Evolutionary conservation across 164 flowering plant species (phyloP).

Genomic region (Stephania japonica): DNA sequence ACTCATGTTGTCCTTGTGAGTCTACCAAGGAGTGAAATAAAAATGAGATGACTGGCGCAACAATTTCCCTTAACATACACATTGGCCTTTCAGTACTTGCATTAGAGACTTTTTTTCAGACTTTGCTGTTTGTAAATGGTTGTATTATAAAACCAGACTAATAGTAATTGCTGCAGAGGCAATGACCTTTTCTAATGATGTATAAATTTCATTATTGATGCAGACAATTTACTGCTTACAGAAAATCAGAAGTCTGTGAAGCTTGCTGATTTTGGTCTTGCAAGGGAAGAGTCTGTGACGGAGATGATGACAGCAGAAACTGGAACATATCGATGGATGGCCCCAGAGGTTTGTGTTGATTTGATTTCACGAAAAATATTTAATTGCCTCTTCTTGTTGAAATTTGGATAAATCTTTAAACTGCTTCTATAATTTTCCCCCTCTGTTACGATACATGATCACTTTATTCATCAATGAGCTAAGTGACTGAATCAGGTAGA

Average conservation of each 20-base stretch:
- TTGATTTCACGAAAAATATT: not conserved
- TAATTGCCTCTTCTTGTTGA: not conserved
- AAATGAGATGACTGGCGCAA: not conserved
- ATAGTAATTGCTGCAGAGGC: not conserved
- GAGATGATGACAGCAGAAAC: slow-evolving; percentile 99
- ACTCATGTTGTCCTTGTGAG: not conserved
- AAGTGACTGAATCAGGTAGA: not conserved
- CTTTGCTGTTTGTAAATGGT: not conserved
- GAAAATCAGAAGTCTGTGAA: slow-evolving; percentile 77
- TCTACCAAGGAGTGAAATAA: not conserved
- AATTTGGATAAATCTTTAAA: not conserved
- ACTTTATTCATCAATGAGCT: not conserved
- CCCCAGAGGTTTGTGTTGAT: slow-evolving; percentile 70
- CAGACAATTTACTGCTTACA: slow-evolving; percentile 92
- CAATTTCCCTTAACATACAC: not conserved
- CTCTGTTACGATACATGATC: not conserved
- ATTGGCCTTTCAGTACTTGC: not conserved
- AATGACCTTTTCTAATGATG: slow-evolving; percentile 3
- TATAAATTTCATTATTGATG: slow-evolving; percentile 13
- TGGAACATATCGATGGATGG: slow-evolving; percentile 99
- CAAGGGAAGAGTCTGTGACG: slow-evolving; percentile 89
- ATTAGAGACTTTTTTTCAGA: not conserved
- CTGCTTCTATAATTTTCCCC: not conserved
- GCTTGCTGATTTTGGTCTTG: slow-evolving; percentile 97
- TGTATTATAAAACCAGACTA: not conserved